A percentile compares a stretch with the other conserved stretches of the same genome.
These are phyloP conservation scores for Lignosus rhinocerotis DNA, from an alignment of 1,284 basidiomycete genomes.

Conservation along the genomic window DNA sequence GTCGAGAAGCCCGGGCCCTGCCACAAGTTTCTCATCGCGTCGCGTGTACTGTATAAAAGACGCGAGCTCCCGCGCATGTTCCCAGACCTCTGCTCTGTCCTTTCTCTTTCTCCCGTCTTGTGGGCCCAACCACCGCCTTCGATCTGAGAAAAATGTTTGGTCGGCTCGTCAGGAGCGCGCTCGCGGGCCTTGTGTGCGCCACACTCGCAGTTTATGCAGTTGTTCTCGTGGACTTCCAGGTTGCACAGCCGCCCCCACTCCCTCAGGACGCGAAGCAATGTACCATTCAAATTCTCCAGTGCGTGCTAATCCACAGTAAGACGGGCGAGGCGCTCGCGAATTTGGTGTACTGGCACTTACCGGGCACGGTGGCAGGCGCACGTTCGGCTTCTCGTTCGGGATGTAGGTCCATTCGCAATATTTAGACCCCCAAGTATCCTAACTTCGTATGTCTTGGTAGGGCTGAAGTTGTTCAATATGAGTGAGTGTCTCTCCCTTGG, in stretches of 20 bases:
- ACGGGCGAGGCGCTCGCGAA: neutral
- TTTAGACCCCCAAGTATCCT: neutral
- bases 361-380: slow-evolving; percentile 46
- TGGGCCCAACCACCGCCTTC: neutral
- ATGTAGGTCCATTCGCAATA: slow-evolving; percentile 41
- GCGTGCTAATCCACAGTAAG: slow-evolving; percentile 27
- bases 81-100: neutral
- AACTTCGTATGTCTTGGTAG: slow-evolving; percentile 37
- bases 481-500: slow-evolving; percentile 42
- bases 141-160: slow-evolving; percentile 14
- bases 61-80: neutral
- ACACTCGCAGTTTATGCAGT: slow-evolving; percentile 32
- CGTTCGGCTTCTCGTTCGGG: slow-evolving; percentile 73
- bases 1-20: neutral
- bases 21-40: slow-evolving; percentile 3
- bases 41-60: neutral
- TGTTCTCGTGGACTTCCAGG: slow-evolving; percentile 70
- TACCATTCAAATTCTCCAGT: slow-evolving; percentile 66
- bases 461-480: slow-evolving; percentile 63
- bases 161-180: slow-evolving; percentile 13
- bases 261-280: slow-evolving; percentile 60
- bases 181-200: slow-evolving; percentile 19
- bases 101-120: neutral
- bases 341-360: neutral
- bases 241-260: slow-evolving; percentile 66